Base-by-base conservation (phyloP, 2,329 filamentous ascomycete genomes). In the Aspergillus sp. region DNA sequence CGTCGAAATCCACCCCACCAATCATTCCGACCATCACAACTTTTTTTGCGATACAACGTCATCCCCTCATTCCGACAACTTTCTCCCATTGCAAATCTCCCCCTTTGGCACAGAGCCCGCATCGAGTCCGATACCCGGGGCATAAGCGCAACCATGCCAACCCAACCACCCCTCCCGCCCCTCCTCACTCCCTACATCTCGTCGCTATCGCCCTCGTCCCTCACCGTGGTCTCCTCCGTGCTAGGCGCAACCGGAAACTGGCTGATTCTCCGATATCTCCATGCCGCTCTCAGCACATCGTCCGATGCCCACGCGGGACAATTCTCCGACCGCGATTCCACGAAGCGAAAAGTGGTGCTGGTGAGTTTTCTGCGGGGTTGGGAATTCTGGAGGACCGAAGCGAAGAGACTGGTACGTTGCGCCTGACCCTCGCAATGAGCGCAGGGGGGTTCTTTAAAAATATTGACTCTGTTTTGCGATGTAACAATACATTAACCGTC, bases 361-460 rank as follows among this genome's bases (percentile, higher is more conserved):
- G 85, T 94, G 53, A 95, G 89, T 74, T 96, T 94, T 72, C 75
- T 96, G 72, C 81, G 89, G 55, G 88, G 93, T 63, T 82, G 81
- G 58, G 76, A 81, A 1, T 95, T 96, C 67, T 97, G 91, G 91
- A 85, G 78, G 57, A 82, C 86, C 3, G 87, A 89, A 46, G 81
- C 81, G 2, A 81, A 83, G 49, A 86, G 86, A 70, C 71, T 91
- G 65, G 88, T 89, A 73, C 53, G 23, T 13, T 23, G 4, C 47
- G 25, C 25, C 25, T 7, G 11, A 10, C 7, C 25, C 25, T 29
- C n/a, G n/a, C n/a, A n/a, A n/a, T n/a, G n/a, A n/a, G n/a, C n/a
- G n/a, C n/a, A n/a, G n/a, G n/a, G n/a, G n/a, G n/a, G n/a, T n/a
- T n/a, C n/a, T n/a, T n/a, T n/a, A n/a, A n/a, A n/a, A n/a, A n/a